Base-by-base conservation (phyloP, 805 yeast genomes). In the Kazachstania martiniae region DNA sequence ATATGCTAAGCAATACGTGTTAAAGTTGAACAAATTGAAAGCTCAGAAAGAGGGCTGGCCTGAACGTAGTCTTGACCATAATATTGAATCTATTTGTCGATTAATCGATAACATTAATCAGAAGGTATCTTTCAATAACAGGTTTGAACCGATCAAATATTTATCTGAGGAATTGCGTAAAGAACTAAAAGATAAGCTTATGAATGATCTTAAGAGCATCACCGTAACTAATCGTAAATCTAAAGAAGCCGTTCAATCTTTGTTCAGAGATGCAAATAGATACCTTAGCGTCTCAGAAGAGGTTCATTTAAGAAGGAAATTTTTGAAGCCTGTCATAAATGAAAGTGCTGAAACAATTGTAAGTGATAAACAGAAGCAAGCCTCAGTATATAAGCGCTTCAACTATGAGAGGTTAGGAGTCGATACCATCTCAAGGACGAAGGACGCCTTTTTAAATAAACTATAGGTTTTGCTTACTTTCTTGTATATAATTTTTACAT, bases 281-380 rank as follows among this genome's bases (percentile, higher is more conserved):
- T 40, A 44, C 22, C 36, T 61, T 29, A 51, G 53, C 2, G 32
- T 41, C 15, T 45, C 58, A 4, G 59, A 49, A 30, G 49, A 58
- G 39, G 46, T 54, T 35, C 48, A 56, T 62, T 61, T 79, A 38
- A 68, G 60, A 29, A 57, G 66, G 39, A 55, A 50, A 39, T 81
- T 54, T 58, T 57, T 77, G 44, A 77, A 78, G 36, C 63, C 70
- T 7, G 70, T 74, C 4, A 48, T 66, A 37, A 78, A 86, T 2
- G 72, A 68, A 44, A 46, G 21, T 19, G 10, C 62, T 8, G 63
- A 62, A 12, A 68, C 21, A 3, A 37, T 67, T 14, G 43, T 65
- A 41, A n/a, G n/a, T n/a, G n/a, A n/a, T n/a, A n/a, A n/a, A n/a
- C n/a, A n/a, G n/a, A n/a, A n/a, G n/a, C n/a, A n/a, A n/a, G n/a